Conservation (phyloP, 139 green algal species). For the Closterium sp. region DNA sequence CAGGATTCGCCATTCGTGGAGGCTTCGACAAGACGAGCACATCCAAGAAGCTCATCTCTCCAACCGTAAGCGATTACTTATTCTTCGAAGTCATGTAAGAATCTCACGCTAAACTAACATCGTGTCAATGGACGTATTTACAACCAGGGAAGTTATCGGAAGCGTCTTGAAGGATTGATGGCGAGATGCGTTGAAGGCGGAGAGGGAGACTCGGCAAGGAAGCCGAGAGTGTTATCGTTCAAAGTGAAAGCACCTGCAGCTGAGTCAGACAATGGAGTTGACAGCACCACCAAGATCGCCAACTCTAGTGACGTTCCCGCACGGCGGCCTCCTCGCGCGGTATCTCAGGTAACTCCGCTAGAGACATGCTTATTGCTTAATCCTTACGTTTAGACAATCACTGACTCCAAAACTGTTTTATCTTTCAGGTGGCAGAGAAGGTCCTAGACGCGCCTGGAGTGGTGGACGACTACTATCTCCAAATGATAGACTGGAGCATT, state of each 20-base stretch:
- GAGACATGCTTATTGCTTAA: not conserved
- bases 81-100: not conserved
- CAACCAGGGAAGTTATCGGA: not conserved
- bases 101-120: not conserved
- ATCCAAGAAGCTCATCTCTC: not conserved
- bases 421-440: not conserved
- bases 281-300: not conserved
- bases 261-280: not conserved
- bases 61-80: not conserved
- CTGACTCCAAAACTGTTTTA: not conserved
- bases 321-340: not conserved
- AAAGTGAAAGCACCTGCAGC: not conserved
- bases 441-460: not conserved
- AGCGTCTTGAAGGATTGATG: not conserved
- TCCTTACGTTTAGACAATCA: not conserved
- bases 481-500: not conserved
- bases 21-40: not conserved
- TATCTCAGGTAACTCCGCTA: not conserved
- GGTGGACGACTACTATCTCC: not conserved
- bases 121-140: not conserved
- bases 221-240: not conserved
- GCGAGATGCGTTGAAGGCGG: not conserved
- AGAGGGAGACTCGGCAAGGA: not conserved
- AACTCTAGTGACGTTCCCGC: not conserved
- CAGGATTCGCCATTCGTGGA: conserved; percentile 54